Evolutionary conservation across 768 basidiomycete species (phyloP).

Genomic region (Pulveroboletus sp.): DNA sequence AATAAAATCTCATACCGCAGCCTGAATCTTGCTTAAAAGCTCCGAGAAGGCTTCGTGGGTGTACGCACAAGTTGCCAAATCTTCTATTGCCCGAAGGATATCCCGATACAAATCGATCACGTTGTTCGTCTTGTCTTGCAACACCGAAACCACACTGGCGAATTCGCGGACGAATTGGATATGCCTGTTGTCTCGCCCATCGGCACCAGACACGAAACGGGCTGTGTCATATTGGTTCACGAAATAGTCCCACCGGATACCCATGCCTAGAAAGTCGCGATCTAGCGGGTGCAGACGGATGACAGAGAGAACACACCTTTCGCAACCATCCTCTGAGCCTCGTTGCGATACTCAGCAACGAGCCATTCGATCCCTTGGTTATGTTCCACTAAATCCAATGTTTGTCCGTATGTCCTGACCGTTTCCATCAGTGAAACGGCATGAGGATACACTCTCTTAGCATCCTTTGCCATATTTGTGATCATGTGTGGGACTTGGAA

Average conservation of each 20-base stretch:
- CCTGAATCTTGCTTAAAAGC: slow-evolving; percentile 74
- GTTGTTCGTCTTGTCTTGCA: slow-evolving; percentile 96
- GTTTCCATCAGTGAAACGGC: slow-evolving; percentile 99
- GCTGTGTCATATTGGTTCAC: slow-evolving; percentile 89
- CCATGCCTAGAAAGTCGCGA: slow-evolving; percentile 63
- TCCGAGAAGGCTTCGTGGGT: slow-evolving; percentile 77
- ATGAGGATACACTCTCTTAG: slow-evolving; percentile 96
- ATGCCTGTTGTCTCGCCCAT: slow-evolving; percentile 81
- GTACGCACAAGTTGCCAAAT: slow-evolving; percentile 83
- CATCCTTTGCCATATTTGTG: slow-evolving; percentile 97
- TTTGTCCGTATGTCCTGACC: slow-evolving; percentile 96
- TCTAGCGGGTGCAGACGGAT: background rate
- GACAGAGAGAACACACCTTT: slow-evolving; percentile 55
- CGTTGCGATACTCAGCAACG: slow-evolving; percentile 90
- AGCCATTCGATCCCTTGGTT: slow-evolving; percentile 93
- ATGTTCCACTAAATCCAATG: slow-evolving; percentile 82
- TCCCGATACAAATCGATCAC: slow-evolving; percentile 90
- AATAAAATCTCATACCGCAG: slow-evolving; percentile 52
- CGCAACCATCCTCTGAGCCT: slow-evolving; percentile 88
- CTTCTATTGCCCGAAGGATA: slow-evolving; percentile 78
- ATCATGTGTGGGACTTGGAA: slow-evolving; percentile 94
- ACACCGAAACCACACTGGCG: slow-evolving; percentile 83
- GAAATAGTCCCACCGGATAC: slow-evolving; percentile 94
- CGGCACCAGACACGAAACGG: slow-evolving; percentile 67
- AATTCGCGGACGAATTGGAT: slow-evolving; percentile 94